Percentiles rank a stretch among this genome's conserved stretches.
Evolutionary conservation across 148 eudicot genomes (phyloP).

Genomic region (Simmondsia chinensis): DNA sequence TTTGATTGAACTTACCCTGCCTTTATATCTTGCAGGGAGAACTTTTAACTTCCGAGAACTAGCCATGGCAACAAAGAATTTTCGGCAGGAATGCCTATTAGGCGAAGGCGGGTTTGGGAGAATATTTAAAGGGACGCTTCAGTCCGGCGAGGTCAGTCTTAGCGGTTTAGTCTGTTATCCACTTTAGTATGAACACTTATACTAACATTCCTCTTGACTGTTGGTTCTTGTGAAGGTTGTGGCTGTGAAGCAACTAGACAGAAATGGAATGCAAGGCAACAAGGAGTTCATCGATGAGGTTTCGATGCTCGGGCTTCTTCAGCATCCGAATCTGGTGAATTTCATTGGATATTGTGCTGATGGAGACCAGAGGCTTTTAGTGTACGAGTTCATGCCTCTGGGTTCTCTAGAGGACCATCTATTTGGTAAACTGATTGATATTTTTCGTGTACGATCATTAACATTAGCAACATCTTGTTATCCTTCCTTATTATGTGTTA

Average conservation of each 20-base stretch:
- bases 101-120: constrained; percentile 79
- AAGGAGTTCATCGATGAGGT: constrained; percentile 66
- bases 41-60: constrained; percentile 56
- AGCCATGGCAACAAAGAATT: constrained; percentile 74
- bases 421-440: constrained; percentile 32
- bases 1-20: not conserved
- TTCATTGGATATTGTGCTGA: constrained; percentile 85
- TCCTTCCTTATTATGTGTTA: too few species aligned
- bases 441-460: not conserved
- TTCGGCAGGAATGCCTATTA: constrained; percentile 63
- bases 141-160: constrained; percentile 35
- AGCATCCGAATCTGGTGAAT: constrained; percentile 53
- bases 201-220: too few species aligned
- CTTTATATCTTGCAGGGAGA: constrained; percentile 14
- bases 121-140: constrained; percentile 58
- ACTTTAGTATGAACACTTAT: too few species aligned
- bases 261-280: constrained; percentile 64
- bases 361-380: constrained; percentile 87
- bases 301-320: constrained; percentile 40
- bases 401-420: constrained; percentile 62
- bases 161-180: too few species aligned
- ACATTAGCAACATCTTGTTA: not conserved
- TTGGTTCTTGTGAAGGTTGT: constrained; percentile 40
- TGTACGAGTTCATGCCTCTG: constrained; percentile 66
- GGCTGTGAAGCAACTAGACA: constrained; percentile 78